Evolutionary conservation across 768 basidiomycete genomes (phyloP).

Genomic region (Hebeloma cylindrosporum): DNA sequence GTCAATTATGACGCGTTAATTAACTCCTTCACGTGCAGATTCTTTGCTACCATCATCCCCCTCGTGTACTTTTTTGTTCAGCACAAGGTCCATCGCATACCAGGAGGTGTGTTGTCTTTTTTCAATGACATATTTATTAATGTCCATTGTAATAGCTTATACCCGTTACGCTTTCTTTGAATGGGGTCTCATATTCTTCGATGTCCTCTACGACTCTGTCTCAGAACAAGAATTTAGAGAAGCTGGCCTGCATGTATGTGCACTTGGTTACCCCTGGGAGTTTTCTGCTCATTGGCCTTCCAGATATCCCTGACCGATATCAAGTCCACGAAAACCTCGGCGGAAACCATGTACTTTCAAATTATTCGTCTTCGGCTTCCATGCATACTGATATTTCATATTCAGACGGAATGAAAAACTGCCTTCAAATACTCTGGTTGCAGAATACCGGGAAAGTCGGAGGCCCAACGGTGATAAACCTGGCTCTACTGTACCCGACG

Average conservation of each 20-base stretch:
- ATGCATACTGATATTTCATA: background rate
- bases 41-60: constrained; percentile 68
- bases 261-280: background rate
- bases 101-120: constrained; percentile 58
- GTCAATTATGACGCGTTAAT: background rate
- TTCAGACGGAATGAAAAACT: constrained; percentile 26
- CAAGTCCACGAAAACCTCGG: constrained; percentile 18
- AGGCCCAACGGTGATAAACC: constrained; percentile 7
- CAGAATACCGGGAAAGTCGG: too few species aligned
- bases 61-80: constrained; percentile 84
- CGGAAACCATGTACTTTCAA: constrained; percentile 35
- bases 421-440: constrained; percentile 5
- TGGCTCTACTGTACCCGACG: too few species aligned
- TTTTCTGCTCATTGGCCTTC: background rate
- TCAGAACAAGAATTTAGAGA: constrained; percentile 57
- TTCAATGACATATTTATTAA: background rate
- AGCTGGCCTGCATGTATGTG: constrained; percentile 51
- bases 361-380: constrained; percentile 36
- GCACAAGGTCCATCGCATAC: constrained; percentile 77
- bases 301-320: constrained; percentile 26
- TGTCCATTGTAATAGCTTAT: constrained; percentile 55
- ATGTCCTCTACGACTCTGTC: constrained; percentile 73
- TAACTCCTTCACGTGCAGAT: constrained; percentile 41
- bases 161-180: constrained; percentile 85
- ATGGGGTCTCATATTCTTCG: constrained; percentile 78